Conservation (phyloP, 331 rosid species). For the Cydonia oblonga region DNA sequence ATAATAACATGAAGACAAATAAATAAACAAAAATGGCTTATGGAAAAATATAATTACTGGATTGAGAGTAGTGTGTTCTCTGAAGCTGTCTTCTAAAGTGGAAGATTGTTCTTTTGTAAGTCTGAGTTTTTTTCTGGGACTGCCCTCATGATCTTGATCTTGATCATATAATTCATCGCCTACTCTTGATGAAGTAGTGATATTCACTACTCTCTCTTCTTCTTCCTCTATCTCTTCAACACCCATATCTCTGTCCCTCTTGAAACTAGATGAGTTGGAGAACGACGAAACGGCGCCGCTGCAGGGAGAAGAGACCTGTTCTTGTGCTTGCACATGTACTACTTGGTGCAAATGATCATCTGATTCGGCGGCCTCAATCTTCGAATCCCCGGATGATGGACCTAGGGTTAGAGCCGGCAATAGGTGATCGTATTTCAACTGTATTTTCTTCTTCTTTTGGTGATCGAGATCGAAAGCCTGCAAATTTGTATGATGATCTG, state of each 20-base stretch:
- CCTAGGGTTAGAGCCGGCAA: slow-evolving; percentile 53
- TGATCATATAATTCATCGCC: slow-evolving; percentile 25
- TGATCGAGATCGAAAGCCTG: neutral
- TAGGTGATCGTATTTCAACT: slow-evolving; percentile 24
- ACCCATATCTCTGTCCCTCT: slow-evolving; percentile 54
- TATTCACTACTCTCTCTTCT: neutral
- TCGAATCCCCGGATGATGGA: slow-evolving; percentile 11
- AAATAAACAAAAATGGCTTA: neutral
- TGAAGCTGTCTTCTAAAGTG: slow-evolving; percentile 66
- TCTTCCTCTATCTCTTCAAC: slow-evolving; percentile 33
- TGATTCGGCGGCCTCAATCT: neutral
- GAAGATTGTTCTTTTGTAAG: slow-evolving; percentile 72
- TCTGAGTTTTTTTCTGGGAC: slow-evolving; percentile 78
- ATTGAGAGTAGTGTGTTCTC: slow-evolving; percentile 63
- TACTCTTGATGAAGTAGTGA: slow-evolving; percentile 4
- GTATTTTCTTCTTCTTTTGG: slow-evolving; percentile 20
- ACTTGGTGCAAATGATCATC: slow-evolving; percentile 9
- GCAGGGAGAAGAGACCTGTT: slow-evolving; percentile 28
- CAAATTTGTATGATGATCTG: neutral
- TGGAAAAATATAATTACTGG: slow-evolving; percentile 30
- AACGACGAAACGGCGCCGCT: slow-evolving; percentile 52
- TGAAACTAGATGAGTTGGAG: slow-evolving; percentile 53
- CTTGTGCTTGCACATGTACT: neutral
- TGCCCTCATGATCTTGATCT: slow-evolving; percentile 24
- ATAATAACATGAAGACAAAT: neutral